A percentile compares a stretch with the other conserved stretches of the same genome.
Conservation (phyloP, 495 filamentous ascomycete genomes). For the Trichoderma erinaceum region DNA sequence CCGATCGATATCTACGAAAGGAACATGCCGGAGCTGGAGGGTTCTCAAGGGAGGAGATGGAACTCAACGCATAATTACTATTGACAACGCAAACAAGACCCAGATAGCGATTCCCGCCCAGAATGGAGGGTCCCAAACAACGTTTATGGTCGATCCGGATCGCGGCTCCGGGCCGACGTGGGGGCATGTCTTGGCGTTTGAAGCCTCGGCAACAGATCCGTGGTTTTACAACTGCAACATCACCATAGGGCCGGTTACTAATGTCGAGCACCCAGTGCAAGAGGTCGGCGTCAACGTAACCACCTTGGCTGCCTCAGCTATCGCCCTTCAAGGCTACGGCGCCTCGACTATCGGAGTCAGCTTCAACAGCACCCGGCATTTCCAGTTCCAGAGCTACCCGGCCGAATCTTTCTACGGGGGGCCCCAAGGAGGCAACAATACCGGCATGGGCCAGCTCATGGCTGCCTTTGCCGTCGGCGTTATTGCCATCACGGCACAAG, state of each 20-base stretch:
- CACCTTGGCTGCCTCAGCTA: background rate
- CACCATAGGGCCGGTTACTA: slow-evolving; percentile 6
- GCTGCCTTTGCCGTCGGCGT: slow-evolving; percentile 1
- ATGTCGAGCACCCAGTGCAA: background rate
- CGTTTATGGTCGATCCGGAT: slow-evolving; percentile 6
- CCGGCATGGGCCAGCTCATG: slow-evolving; percentile 10
- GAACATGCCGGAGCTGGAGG: background rate
- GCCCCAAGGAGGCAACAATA: slow-evolving; percentile 3
- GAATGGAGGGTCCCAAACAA: slow-evolving; percentile 2
- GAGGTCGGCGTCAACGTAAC: slow-evolving; percentile 11
- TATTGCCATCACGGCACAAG: slow-evolving; percentile 4
- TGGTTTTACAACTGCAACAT: slow-evolving; percentile 15
- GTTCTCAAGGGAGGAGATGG: slow-evolving; percentile 7
- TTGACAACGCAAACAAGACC: slow-evolving; percentile 5
- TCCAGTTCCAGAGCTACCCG: slow-evolving; percentile 15
- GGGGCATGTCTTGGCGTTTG: slow-evolving; percentile 14
- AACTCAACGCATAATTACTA: background rate
- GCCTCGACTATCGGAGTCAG: background rate
- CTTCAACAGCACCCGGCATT: slow-evolving; percentile 1
- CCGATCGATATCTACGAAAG: background rate
- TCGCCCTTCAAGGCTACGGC: slow-evolving; percentile 13
- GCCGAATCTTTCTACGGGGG: slow-evolving; percentile 9
- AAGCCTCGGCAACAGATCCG: slow-evolving; percentile 9
- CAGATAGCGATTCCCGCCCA: background rate
- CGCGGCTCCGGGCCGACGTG: background rate